Evolutionary conservation across 306 rosid species (phyloP).

Genomic region (Quercus ilex): DNA sequence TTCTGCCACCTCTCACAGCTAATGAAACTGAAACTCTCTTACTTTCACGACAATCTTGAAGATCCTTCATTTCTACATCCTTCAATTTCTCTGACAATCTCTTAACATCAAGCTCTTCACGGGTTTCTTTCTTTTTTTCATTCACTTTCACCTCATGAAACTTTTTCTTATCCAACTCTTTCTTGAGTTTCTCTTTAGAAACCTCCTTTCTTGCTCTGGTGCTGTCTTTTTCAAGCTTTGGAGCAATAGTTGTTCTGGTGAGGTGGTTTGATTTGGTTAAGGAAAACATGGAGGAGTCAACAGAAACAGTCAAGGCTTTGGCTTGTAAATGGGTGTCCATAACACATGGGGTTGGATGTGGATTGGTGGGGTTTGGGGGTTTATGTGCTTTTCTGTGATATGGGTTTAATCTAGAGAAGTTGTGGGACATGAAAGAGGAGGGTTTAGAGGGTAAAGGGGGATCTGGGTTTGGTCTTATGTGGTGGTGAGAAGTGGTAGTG

Average conservation of each 20-base stretch:
- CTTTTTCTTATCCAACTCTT: constrained; percentile 43
- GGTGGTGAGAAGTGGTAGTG: constrained; percentile 22
- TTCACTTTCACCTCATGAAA: constrained; percentile 29
- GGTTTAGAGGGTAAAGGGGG: constrained; percentile 30
- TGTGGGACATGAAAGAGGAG: constrained; percentile 34
- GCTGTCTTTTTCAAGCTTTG: constrained; percentile 16
- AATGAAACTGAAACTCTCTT: constrained; percentile 43
- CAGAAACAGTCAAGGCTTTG: constrained; percentile 49
- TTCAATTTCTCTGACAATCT: constrained; percentile 22
- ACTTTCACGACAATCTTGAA: constrained; percentile 14
- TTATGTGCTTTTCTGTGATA: constrained; percentile 17
- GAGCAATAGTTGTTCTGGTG: not conserved
- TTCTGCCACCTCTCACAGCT: constrained; percentile 43
- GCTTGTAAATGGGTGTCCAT: constrained; percentile 34
- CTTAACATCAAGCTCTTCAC: constrained; percentile 5
- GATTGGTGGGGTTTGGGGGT: constrained; percentile 26
- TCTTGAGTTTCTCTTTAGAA: constrained; percentile 31
- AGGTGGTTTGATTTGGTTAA: constrained; percentile 26
- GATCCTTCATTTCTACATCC: constrained; percentile 21
- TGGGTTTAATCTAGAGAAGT: constrained; percentile 34
- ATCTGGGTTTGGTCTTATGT: constrained; percentile 34
- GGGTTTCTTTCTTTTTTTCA: constrained; percentile 25
- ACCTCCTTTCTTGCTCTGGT: constrained; percentile 11
- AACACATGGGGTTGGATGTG: constrained; percentile 12
- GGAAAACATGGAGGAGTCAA: constrained; percentile 42